Evolutionary conservation across 306 rosid species (phyloP), one percentile per base, ranked within the genome.

Genomic region (Arachis stenosperma): DNA sequence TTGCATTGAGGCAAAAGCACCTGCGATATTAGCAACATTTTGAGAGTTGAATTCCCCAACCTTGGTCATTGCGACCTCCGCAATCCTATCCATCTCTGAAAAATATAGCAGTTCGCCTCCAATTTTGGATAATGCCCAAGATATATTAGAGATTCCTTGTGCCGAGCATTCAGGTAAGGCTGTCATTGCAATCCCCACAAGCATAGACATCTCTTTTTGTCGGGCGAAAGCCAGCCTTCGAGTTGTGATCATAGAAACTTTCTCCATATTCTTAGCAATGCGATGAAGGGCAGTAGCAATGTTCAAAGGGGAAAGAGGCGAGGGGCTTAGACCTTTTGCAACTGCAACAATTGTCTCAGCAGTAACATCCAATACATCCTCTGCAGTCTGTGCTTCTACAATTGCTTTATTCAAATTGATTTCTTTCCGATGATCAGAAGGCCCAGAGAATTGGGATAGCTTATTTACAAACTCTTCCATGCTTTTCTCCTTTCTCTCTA

Each of bases 1-100:
- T 81, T 84, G 89, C 98, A 91, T 94, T 53, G 92, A 86, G 70
- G 98, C 98, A 75, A 94, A 94, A 75, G 97, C 94, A 78, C 97
- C 96, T 0, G 92, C 92, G 75, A 86, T 72, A 78, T 91, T 94
- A 55, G 97, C 98, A 65, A 89, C 86, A 81, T 94, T 91, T 83
- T 94, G 98, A 63, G 96, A 86, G 79, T 91, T 91, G 72, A 91
- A 88, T 74, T 89, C 95, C 71, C 68, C 83, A 51, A 87, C 90
- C 77, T 89, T 91, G 82, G 89, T 79, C 66, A 88, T 40, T 36
- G 97, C 93, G 70, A 94, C 90, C 84, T 94, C 96, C 6, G 89
- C 96, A 77, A 94, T 86, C 75, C 98, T 84, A 73, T 94, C 98
- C 97, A 94, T 91, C 79, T 94, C 97, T 12, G 98, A 94, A 79